phyloP scores from a whole-genome alignment of 495 filamentous ascomycete genomes.

The Amorphotheca resinae region DNA sequence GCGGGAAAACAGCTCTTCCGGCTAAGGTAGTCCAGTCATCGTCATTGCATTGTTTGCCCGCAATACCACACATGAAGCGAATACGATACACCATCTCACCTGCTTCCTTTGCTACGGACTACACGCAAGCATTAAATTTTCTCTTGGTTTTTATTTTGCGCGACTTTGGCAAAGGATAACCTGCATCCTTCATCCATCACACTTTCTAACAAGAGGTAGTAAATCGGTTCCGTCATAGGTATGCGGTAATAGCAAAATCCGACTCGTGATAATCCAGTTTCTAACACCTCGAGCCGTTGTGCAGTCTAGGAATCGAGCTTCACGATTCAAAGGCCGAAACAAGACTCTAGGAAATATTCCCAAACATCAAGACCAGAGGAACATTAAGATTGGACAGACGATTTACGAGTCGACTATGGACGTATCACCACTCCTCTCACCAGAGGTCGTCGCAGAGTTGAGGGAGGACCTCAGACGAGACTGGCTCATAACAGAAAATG shows the following conservation, averaged over 20 bases:
- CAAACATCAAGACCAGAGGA: constrained; percentile 1
- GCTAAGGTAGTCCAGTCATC: not conserved
- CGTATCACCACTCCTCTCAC: constrained; percentile 3
- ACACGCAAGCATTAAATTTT: constrained; percentile 4
- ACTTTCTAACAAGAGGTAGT: too few species aligned
- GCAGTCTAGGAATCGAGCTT: not conserved
- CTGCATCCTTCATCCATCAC: constrained; percentile 16
- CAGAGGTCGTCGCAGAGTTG: constrained; percentile 5
- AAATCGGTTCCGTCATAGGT: too few species aligned
- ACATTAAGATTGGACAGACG: not conserved
- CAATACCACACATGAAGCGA: constrained; percentile 7
- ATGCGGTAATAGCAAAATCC: too few species aligned
- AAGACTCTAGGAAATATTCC: not conserved
- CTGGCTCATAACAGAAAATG: constrained; percentile 9
- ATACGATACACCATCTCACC: constrained; percentile 9
- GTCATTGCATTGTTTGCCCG: constrained; percentile 6
- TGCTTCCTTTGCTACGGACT: constrained; percentile 12
- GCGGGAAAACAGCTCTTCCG: not conserved
- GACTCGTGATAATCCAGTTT: too few species aligned
- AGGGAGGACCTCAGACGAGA: constrained; percentile 4
- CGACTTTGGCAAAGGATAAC: constrained; percentile 16
- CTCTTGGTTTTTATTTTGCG: constrained; percentile 10
- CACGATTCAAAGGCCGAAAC: not conserved
- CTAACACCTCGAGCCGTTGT: constrained; percentile 3
- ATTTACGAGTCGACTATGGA: not conserved